Percentiles rank a stretch among this genome's conserved stretches.
Conservation (phyloP, 495 filamentous ascomycete species). For the Xylaria cubensis region DNA sequence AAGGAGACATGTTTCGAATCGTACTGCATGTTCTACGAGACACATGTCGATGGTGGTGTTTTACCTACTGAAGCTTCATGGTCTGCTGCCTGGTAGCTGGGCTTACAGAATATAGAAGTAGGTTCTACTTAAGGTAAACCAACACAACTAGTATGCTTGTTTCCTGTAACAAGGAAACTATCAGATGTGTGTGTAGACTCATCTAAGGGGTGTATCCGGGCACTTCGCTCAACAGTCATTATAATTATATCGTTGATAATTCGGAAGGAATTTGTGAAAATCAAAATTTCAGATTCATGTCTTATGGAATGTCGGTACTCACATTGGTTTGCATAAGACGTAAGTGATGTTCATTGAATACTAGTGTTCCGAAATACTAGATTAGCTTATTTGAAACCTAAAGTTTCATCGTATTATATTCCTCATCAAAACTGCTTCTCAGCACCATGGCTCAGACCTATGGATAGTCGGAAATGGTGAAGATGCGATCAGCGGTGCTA, state of each 20-base stretch:
- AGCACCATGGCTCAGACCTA: neutral
- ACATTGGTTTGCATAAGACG: neutral
- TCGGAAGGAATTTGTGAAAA: too few species aligned
- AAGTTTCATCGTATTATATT: neutral
- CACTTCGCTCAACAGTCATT: neutral
- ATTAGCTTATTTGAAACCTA: neutral
- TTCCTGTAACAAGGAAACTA: neutral
- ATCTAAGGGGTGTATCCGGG: neutral
- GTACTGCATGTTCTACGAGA: slow-evolving; percentile 33
- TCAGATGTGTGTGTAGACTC: neutral
- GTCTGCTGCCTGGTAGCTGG: neutral
- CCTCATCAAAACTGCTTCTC: neutral
- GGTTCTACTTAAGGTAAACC: neutral
- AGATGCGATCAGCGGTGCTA: neutral
- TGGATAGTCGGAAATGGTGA: neutral
- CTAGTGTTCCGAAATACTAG: neutral
- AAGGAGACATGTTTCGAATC: slow-evolving; percentile 29
- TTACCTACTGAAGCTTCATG: neutral
- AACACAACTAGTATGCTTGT: neutral
- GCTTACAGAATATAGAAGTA: neutral
- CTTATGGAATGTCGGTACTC: neutral
- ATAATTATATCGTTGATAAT: neutral
- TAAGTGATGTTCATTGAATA: neutral
- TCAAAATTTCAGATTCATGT: neutral
- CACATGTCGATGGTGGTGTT: slow-evolving; percentile 1